Percentiles rank a stretch among this genome's conserved stretches.
These are phyloP conservation scores for Mucor racemosus DNA, from an alignment of 371 early-diverging fungal species.

Conservation along the genomic window DNA sequence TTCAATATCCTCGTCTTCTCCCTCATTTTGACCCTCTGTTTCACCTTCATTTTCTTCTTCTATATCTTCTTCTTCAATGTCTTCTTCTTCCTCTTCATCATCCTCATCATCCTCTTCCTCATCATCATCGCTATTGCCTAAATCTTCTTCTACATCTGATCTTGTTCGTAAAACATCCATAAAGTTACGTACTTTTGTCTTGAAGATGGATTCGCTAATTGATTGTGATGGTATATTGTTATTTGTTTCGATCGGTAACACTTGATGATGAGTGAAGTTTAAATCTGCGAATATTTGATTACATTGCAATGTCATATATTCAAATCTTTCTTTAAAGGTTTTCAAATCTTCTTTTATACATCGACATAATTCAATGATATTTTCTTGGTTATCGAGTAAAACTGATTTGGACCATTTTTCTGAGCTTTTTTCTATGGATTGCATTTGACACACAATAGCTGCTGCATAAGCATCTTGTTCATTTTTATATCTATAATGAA, in stretches of 20 bases:
- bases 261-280: neutral
- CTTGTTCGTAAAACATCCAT: conserved; percentile 21
- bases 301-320: conserved; percentile 15
- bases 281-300: conserved; percentile 5
- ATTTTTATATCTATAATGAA: conserved; percentile 18
- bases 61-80: conserved; percentile 17
- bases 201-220: conserved; percentile 30
- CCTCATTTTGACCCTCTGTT: conserved; percentile 4
- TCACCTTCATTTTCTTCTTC: conserved; percentile 20
- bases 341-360: conserved; percentile 20
- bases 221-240: neutral
- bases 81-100: conserved; percentile 4
- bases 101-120: conserved; percentile 25
- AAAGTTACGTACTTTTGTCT: conserved; percentile 31
- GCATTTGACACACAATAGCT: conserved; percentile 23
- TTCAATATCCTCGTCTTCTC: conserved; percentile 5
- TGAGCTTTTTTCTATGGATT: conserved; percentile 21
- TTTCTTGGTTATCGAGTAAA: conserved; percentile 7
- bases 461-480: conserved; percentile 30
- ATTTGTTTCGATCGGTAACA: neutral
- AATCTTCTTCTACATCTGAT: conserved; percentile 26
- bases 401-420: conserved; percentile 16
- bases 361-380: conserved; percentile 19
- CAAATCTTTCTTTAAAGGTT: conserved; percentile 21
- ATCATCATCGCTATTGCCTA: conserved; percentile 25